Percentiles rank a stretch among this genome's conserved stretches.
These are phyloP conservation scores for Myxozyma vanderwaltii DNA, from an alignment of 805 yeast genomes.

Conservation along the genomic window DNA sequence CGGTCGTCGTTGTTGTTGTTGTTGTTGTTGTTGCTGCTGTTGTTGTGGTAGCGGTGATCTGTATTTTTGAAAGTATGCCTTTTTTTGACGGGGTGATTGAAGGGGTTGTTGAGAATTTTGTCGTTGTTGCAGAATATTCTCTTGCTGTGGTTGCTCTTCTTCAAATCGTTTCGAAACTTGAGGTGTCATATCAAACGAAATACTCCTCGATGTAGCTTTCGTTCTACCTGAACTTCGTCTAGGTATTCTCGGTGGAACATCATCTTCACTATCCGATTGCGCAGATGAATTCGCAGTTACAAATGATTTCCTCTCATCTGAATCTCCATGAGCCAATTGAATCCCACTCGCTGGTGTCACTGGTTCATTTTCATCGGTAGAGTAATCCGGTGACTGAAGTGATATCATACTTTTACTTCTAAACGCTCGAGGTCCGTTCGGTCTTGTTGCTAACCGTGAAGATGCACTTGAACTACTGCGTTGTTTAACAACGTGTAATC, in stretches of 20 bases:
- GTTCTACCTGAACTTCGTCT: conserved; percentile 13
- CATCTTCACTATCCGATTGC: conserved; percentile 8
- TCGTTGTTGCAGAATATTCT: background rate
- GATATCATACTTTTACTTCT: conserved; percentile 8
- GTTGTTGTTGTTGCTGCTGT: background rate
- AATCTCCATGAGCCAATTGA: background rate
- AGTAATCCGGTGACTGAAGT: background rate
- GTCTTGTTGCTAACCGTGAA: conserved; percentile 1
- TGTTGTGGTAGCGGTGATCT: background rate
- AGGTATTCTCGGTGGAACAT: conserved; percentile 6
- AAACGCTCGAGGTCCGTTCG: conserved; percentile 31
- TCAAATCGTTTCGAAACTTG: background rate
- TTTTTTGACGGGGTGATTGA: background rate
- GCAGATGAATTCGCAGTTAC: conserved; percentile 15
- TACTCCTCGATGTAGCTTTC: background rate
- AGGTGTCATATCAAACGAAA: conserved; percentile 6
- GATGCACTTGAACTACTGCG: conserved; percentile 17
- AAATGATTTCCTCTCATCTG: conserved; percentile 7
- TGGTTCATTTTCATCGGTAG: background rate
- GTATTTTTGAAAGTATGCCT: background rate
- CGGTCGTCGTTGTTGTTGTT: background rate
- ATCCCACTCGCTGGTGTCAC: background rate
- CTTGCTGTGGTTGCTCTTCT: background rate
- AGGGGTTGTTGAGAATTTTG: background rate
- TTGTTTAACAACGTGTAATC: conserved; percentile 15